phyloP scores from a whole-genome alignment of 768 basidiomycete species.

The Lyophyllum decastes region DNA sequence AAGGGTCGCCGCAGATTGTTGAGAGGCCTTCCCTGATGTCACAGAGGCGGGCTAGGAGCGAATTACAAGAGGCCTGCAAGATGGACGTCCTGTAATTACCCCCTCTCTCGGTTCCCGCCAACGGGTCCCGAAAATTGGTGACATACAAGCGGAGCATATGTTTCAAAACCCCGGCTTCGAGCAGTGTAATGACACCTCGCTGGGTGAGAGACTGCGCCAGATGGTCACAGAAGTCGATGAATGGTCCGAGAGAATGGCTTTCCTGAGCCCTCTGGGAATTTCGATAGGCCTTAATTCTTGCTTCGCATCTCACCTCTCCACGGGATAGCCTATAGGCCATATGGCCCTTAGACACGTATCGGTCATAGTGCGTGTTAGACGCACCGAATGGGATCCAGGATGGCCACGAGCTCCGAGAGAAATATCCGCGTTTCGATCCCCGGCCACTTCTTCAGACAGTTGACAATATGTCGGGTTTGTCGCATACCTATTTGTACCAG shows the following conservation, averaged over 20 bases:
- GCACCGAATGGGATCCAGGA: constrained; percentile 11
- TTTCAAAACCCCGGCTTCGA: constrained; percentile 1
- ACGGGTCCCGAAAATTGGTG: constrained; percentile 7
- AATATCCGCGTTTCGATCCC: constrained; percentile 8
- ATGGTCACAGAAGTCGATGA: constrained; percentile 6
- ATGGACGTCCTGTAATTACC: constrained; percentile 1
- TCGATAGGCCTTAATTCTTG: constrained; percentile 2
- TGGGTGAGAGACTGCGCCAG: not conserved
- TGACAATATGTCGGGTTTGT: constrained; percentile 2
- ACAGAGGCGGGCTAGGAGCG: constrained; percentile 1
- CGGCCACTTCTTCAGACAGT: constrained; percentile 8
- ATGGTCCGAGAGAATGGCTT: constrained; percentile 8
- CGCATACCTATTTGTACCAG: constrained; percentile 11
- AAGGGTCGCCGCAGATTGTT: constrained; percentile 1
- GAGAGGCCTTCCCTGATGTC: not conserved
- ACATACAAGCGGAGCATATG: constrained; percentile 11
- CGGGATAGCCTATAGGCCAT: not conserved
- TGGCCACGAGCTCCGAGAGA: constrained; percentile 1
- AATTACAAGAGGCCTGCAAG: not conserved
- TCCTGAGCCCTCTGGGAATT: constrained; percentile 2
- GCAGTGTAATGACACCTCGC: not conserved
- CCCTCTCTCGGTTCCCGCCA: constrained; percentile 7
- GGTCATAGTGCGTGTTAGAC: no score
- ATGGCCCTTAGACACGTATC: not conserved
- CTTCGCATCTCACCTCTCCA: not conserved